Evolutionary conservation across 306 rosid species (phyloP), one percentile per base, ranked within the genome.

Genomic region (Leucaena leucocephala): DNA sequence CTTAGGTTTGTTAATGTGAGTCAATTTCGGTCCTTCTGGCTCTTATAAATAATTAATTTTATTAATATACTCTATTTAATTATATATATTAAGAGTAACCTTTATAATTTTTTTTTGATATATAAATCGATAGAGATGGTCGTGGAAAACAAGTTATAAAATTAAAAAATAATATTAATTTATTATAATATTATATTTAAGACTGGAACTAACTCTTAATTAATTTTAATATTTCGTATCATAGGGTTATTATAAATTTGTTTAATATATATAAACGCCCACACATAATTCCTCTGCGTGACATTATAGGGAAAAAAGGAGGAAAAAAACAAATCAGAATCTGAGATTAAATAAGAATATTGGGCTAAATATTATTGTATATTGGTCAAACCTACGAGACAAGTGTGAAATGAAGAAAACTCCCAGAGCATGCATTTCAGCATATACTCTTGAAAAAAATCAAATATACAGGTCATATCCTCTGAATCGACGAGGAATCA

Each of bases 381-480:
- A 4, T 3, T 78, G 76, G 86, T 54, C 68, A 19, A 21, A 13
- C 9, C 45, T 4, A 19, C 2, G 15, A 10, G 68, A 80, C 22
- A 16, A 21, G 10, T 58, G 36, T 22, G 36, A 58, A 58, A 40
- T 12, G 54, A 52, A 54, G 27, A 27, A 27, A 27, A 38, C 4
- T 49, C 13, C 16, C 14, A 34, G 77, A 77, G 79, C 38, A 7
- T 75, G 66, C 62, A 70, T 84, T 78, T 61, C 80, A 35, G 11
- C 59, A 74, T 73, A 82, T 78, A 80, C 77, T 78, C 68, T 70
- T 43, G 67, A 12, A 68, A 54, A 50, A 68, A 27, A 27, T 27
- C 49, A 43, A 27, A 27, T 27, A 27, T 0, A 27, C 35, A 2
- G 68, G 78, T 52, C 69, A 62, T 38, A 27, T 50, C 39, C 38